Evolutionary conservation across 2,329 filamentous ascomycete genomes (phyloP).

Genomic region (Xenoacremonium recifei): DNA sequence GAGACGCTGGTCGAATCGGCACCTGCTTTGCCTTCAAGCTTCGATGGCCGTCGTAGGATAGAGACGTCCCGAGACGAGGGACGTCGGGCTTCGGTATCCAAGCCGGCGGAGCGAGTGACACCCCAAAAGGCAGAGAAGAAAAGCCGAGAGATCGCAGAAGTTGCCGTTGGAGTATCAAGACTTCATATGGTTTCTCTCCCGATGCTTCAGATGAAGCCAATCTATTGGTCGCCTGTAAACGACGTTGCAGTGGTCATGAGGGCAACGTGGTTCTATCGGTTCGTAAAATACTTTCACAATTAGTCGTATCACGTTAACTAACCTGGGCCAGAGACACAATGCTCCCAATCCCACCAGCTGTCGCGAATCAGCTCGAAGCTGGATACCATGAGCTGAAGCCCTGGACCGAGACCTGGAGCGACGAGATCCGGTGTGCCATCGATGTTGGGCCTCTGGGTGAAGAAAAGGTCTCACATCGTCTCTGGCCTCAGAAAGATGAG

Average conservation of each 20-base stretch:
- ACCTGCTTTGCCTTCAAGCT: slow-evolving; percentile 7
- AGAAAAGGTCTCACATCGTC: slow-evolving; percentile 79
- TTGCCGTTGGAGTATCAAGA: slow-evolving; percentile 86
- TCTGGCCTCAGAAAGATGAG: slow-evolving; percentile 64
- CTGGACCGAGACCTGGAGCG: slow-evolving; percentile 89
- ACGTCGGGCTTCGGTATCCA: slow-evolving; percentile 1
- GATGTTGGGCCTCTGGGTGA: slow-evolving; percentile 89
- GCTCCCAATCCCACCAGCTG: slow-evolving; percentile 78
- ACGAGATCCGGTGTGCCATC: slow-evolving; percentile 86
- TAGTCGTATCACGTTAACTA: slow-evolving; percentile 12
- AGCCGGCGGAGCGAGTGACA: slow-evolving; percentile 9
- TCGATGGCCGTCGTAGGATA: slow-evolving; percentile 3
- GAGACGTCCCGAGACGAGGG: slow-evolving; percentile 8
- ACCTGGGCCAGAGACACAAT: slow-evolving; percentile 67
- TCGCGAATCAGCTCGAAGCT: slow-evolving; percentile 90
- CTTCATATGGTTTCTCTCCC: slow-evolving; percentile 87
- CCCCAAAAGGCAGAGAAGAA: slow-evolving; percentile 9
- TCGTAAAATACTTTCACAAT: slow-evolving; percentile 13
- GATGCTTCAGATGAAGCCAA: slow-evolving; percentile 84
- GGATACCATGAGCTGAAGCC: slow-evolving; percentile 84
- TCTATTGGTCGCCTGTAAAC: slow-evolving; percentile 95
- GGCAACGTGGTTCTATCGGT: slow-evolving; percentile 95
- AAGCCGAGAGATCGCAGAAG: slow-evolving; percentile 44
- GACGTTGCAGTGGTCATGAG: slow-evolving; percentile 80
- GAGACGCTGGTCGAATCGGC: slow-evolving; percentile 24